phyloP scores from a whole-genome alignment of 306 rosid genomes.

The Trifolium dubium region DNA sequence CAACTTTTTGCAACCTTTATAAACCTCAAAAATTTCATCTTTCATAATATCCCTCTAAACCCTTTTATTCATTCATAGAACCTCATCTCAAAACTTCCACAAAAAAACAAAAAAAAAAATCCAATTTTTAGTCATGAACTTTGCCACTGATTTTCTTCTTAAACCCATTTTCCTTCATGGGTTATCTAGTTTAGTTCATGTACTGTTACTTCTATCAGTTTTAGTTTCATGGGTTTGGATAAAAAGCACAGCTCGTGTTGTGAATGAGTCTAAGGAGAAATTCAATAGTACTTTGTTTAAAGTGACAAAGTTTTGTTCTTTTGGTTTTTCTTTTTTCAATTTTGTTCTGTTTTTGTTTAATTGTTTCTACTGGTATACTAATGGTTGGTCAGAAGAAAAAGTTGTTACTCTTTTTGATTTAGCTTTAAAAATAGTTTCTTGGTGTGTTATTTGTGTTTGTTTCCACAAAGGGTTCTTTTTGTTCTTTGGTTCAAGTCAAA shows the following conservation, averaged over 20 bases:
- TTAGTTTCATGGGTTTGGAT: conserved; percentile 38
- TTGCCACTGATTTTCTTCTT: conserved; percentile 30
- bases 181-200: conserved; percentile 38
- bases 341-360: conserved; percentile 31
- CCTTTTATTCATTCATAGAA: neutral
- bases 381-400: conserved; percentile 48
- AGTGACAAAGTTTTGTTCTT: conserved; percentile 41
- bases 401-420: conserved; percentile 51
- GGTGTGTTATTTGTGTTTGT: conserved; percentile 47
- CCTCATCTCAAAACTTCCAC: neutral
- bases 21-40: neutral
- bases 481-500: conserved; percentile 39
- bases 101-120: neutral
- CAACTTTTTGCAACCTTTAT: neutral
- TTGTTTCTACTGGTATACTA: conserved; percentile 44
- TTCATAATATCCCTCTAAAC: neutral
- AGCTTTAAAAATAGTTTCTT: conserved; percentile 46
- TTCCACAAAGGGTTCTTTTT: conserved; percentile 25
- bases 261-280: conserved; percentile 39
- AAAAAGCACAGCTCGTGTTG: neutral
- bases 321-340: conserved; percentile 44
- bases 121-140: conserved; percentile 1
- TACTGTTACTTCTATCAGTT: conserved; percentile 39
- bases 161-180: conserved; percentile 51
- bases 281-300: neutral